Evolutionary conservation across 306 rosid species (phyloP).

Genomic region (Betula pendula): DNA sequence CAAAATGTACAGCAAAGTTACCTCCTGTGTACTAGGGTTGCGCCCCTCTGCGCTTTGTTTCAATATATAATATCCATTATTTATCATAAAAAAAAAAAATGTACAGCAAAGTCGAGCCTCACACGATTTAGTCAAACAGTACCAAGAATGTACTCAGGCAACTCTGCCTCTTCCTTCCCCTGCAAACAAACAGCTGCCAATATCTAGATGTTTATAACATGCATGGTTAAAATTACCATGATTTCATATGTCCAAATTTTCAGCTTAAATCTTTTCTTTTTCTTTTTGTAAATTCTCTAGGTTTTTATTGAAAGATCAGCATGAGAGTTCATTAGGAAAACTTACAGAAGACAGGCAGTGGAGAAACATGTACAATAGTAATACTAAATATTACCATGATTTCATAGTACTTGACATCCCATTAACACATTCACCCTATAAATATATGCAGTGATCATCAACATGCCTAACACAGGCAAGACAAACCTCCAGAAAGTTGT

Average conservation of each 20-base stretch:
- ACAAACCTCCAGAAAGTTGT: constrained; percentile 77
- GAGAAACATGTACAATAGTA: background rate
- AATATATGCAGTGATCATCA: constrained; percentile 10
- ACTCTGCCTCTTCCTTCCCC: constrained; percentile 78
- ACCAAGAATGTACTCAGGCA: constrained; percentile 91
- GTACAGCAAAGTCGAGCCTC: constrained; percentile 63
- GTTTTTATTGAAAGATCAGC: too few relatives aligned
- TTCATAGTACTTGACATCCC: background rate
- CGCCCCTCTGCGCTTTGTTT: too few relatives aligned
- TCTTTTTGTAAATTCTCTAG: too few relatives aligned
- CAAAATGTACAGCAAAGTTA: too few relatives aligned
- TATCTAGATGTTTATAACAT: constrained; percentile 18
- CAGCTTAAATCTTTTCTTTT: too few relatives aligned
- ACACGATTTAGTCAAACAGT: constrained; percentile 75
- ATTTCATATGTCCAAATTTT: too few relatives aligned
- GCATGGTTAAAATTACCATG: too few relatives aligned
- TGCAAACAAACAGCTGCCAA: constrained; percentile 34
- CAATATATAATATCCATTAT: too few relatives aligned
- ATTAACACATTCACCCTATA: background rate
- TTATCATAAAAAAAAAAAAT: too few relatives aligned
- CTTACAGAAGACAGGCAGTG: background rate
- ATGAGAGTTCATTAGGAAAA: too few relatives aligned
- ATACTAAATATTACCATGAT: background rate
- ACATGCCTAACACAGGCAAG: constrained; percentile 10
- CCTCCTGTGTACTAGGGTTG: too few relatives aligned